Evolutionary conservation across 176 grass and related monocot genomes (phyloP).

Genomic region (Musa beccarii): DNA sequence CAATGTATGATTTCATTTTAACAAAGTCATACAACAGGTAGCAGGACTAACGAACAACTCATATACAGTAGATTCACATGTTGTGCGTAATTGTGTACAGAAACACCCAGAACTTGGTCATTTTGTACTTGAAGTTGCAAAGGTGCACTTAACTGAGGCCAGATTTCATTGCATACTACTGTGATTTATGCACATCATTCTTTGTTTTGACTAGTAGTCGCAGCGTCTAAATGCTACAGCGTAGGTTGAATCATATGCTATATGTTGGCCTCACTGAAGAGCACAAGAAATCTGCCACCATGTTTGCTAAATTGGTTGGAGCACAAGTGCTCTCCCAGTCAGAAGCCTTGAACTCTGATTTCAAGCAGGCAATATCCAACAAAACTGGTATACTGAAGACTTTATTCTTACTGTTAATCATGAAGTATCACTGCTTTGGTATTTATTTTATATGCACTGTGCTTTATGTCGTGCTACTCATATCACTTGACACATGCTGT

Average conservation of each 20-base stretch:
- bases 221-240: conserved; percentile 40
- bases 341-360: conserved; percentile 43
- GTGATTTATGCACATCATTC: neutral
- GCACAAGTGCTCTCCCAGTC: conserved; percentile 87
- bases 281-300: conserved; percentile 79
- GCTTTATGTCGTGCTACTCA: too few species aligned
- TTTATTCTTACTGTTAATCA: neutral
- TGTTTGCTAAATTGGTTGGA: conserved; percentile 95
- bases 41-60: conserved; percentile 95
- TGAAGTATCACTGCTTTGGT: neutral
- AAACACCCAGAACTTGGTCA: conserved; percentile 66
- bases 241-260: conserved; percentile 78
- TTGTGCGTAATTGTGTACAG: conserved; percentile 70
- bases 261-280: conserved; percentile 89
- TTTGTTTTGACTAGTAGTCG: conserved; percentile 3
- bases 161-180: neutral
- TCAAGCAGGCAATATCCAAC: conserved; percentile 28
- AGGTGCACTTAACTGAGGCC: conserved; percentile 35
- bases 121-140: conserved; percentile 81
- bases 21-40: conserved; percentile 31
- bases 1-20: neutral
- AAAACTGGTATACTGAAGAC: conserved; percentile 36
- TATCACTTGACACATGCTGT: too few species aligned
- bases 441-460: neutral
- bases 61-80: conserved; percentile 50